Base-by-base conservation (phyloP, 78 protist genomes). In the Chrysochromulina parva region DNA sequence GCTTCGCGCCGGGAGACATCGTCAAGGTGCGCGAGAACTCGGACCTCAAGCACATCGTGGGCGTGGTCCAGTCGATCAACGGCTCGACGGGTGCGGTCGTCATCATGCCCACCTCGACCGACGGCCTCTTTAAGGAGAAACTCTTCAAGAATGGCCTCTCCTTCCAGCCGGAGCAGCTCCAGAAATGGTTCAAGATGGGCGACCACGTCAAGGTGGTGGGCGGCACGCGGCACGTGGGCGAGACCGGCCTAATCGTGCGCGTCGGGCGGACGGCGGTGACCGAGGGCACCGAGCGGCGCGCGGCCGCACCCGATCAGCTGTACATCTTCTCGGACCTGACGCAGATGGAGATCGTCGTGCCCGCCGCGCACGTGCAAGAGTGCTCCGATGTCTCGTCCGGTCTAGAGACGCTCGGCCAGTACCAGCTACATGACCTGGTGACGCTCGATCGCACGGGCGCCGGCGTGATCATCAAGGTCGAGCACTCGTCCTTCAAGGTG, bases 381-480 rank as follows among this genome's bases (percentile, higher is more conserved):
- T 17, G 94, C 13, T 10, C 54, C 14, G 92, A 74, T 53, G 60
- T 76, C n/a, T 6, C n/a, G 48, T 62, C 88, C 50, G 88, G 88
- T 50, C 28, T 78, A 26, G 92, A 90, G n/a, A 57, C 48, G 47
- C 88, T 74, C 52, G 92, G 92, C 65, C n/a, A 57, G 55, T 90
- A 88, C 90, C 3, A 87, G 20, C 92, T 90, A 19, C 16, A 90
- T 66, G 92, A 90, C 59, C n/a, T 90, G 14, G 92, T 90, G 22
- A 1, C 7, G 55, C 48, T 90, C 62, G 90, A 17, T 7, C 50
- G n/a, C 38, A 24, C 65, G 24, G 1, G 0, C 47, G 88, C 57
- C 22, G 92, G 92, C 62, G 90, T 88, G 20, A 88, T 90, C 54
- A 71, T 85, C 54, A 90, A 90, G 69, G 69, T 90, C 20, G 92